These are phyloP conservation scores for Picochlorum sp. DNA, from an alignment of 139 green algal species.

Conservation along the genomic window DNA sequence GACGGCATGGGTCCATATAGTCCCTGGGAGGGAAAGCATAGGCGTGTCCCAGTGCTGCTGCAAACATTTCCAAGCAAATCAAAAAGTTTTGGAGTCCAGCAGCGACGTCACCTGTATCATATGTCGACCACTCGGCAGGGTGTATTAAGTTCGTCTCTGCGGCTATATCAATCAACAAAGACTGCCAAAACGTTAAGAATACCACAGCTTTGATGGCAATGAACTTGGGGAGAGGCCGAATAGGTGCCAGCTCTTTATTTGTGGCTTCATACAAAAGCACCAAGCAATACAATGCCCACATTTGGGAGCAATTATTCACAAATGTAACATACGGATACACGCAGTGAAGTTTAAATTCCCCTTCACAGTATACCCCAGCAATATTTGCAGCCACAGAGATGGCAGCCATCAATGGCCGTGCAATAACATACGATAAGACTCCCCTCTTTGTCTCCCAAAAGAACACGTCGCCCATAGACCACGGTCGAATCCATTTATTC, in stretches of 20 bases:
- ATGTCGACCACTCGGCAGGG: slow-evolving; percentile 43
- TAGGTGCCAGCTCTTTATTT: slow-evolving; percentile 77
- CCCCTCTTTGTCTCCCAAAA: slow-evolving; percentile 71
- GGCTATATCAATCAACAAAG: slow-evolving; percentile 36
- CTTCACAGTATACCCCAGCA: slow-evolving; percentile 60
- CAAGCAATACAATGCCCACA: slow-evolving; percentile 93
- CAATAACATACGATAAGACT: slow-evolving; percentile 89
- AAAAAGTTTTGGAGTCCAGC: slow-evolving; percentile 75
- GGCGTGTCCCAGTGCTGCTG: slow-evolving; percentile 78
- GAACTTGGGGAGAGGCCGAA: slow-evolving; percentile 90
- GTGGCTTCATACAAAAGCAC: slow-evolving; percentile 80
- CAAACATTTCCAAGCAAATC: slow-evolving; percentile 97
- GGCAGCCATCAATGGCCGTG: slow-evolving; percentile 65
- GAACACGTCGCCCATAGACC: slow-evolving; percentile 52
- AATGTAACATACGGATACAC: slow-evolving; percentile 73
- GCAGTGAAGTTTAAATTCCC: slow-evolving; percentile 46
- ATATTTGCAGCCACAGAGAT: slow-evolving; percentile 53
- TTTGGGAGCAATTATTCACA: slow-evolving; percentile 77
- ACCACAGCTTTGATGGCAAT: slow-evolving; percentile 89
- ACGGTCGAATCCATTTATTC: slow-evolving; percentile 27
- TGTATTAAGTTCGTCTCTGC: slow-evolving; percentile 33
- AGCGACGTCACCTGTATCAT: slow-evolving; percentile 62
- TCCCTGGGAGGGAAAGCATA: slow-evolving; percentile 84
- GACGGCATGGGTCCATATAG: slow-evolving; percentile 51
- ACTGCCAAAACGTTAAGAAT: slow-evolving; percentile 94